Percentiles rank a stretch among this genome's conserved stretches.
These are phyloP conservation scores for Eimeria acervulina DNA, from an alignment of 169 alveolate species.

Conservation along the genomic window DNA sequence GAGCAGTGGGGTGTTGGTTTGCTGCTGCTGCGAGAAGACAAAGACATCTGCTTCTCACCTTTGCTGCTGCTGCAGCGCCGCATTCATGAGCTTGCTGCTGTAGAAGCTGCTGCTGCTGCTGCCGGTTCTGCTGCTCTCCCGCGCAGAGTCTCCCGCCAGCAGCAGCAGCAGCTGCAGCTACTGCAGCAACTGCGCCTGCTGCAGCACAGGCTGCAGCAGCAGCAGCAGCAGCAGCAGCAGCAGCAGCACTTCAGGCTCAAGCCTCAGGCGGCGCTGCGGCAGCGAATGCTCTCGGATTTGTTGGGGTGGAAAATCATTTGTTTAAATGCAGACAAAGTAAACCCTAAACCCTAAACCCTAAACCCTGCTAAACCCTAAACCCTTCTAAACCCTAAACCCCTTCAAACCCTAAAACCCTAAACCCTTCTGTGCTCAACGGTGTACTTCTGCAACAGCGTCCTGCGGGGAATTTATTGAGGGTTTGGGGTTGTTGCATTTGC, in stretches of 20 bases:
- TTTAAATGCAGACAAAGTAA: neutral
- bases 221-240: constrained; percentile 54
- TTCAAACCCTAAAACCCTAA: too few relatives aligned
- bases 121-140: neutral
- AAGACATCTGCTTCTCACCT: neutral
- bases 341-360: constrained; percentile 57
- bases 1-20: constrained; percentile 27
- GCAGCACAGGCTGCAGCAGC: neutral
- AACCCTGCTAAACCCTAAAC: neutral
- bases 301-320: too few relatives aligned
- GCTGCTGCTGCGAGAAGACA: constrained; percentile 35
- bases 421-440: too few relatives aligned
- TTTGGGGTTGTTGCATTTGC: too few relatives aligned
- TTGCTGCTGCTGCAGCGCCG: constrained; percentile 36
- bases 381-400: too few relatives aligned
- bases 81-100: neutral
- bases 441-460: too few relatives aligned
- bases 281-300: too few relatives aligned
- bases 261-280: neutral
- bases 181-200: neutral
- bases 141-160: neutral
- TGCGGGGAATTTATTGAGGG: too few relatives aligned
- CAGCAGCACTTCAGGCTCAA: constrained; percentile 36
- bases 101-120: neutral
- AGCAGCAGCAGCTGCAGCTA: constrained; percentile 19